Percentiles rank a stretch among this genome's conserved stretches.
phyloP scores from a whole-genome alignment of 805 yeast species.

The Monosporozyma aerobia region DNA sequence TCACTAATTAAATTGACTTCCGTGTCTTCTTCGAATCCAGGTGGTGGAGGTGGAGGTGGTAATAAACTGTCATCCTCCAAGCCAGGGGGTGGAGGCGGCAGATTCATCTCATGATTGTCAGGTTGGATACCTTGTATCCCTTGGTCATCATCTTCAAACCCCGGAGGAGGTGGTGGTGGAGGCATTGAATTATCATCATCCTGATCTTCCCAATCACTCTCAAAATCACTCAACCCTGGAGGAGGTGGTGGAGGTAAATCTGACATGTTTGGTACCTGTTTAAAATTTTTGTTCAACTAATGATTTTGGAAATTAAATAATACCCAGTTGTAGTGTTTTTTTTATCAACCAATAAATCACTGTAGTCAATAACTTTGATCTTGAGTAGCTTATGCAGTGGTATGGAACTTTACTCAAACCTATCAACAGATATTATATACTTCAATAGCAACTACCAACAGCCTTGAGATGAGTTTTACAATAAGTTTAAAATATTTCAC shows the following conservation, averaged over 20 bases:
- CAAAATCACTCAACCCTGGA: conserved; percentile 18
- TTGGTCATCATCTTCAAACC: neutral
- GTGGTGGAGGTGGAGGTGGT: conserved; percentile 23
- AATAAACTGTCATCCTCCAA: conserved; percentile 2
- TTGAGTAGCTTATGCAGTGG: neutral
- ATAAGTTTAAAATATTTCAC: too few relatives aligned
- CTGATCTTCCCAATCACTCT: neutral
- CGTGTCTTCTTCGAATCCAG: conserved; percentile 8
- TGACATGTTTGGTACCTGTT: conserved; percentile 2
- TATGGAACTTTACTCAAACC: neutral
- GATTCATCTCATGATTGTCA: neutral
- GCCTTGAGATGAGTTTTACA: neutral
- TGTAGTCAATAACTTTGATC: neutral
- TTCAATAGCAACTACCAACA: neutral
- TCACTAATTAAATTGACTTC: neutral
- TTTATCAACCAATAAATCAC: neutral
- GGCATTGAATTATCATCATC: neutral
- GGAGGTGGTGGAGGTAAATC: conserved; percentile 30
- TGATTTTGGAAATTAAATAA: neutral
- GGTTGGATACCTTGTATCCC: neutral
- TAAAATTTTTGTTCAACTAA: neutral
- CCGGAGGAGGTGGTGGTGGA: conserved; percentile 25
- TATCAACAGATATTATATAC: neutral
- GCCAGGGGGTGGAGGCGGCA: conserved; percentile 17
- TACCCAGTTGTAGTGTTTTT: neutral